These are phyloP conservation scores for Pythium diclinum DNA, from an alignment of 352 stramenopile species.

Conservation along the genomic window DNA sequence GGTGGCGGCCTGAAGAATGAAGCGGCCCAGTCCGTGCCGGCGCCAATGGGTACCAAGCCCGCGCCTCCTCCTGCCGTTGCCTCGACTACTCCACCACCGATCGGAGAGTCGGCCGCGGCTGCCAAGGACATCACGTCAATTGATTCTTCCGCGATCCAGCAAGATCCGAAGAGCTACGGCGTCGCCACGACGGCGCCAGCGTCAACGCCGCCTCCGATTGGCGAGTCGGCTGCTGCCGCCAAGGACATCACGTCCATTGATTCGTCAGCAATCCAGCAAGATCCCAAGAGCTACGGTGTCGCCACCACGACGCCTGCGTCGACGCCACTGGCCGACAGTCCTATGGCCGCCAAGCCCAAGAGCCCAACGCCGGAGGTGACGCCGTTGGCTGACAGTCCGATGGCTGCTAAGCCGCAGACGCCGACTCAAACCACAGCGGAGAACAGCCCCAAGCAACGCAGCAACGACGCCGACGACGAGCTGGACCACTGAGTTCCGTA, in stretches of 20 bases:
- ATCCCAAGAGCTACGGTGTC: conserved; percentile 17
- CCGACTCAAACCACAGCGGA: not conserved
- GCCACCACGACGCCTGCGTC: not conserved
- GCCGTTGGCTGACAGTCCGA: not conserved
- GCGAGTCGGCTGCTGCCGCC: conserved; percentile 17
- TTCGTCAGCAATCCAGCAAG: conserved; percentile 15
- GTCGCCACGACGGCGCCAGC: conserved; percentile 1
- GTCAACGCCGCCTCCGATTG: conserved; percentile 6
- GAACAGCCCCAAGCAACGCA: conserved; percentile 3
- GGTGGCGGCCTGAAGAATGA: not conserved
- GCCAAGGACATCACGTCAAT: conserved; percentile 17
- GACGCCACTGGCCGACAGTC: not conserved
- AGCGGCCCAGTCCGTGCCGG: not conserved
- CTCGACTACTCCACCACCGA: not conserved
- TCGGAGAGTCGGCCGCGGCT: conserved; percentile 20
- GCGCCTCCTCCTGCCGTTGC: not conserved
- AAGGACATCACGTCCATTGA: conserved; percentile 22
- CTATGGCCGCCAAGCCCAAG: conserved; percentile 11
- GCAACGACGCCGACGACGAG: not conserved
- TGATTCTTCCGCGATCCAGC: conserved; percentile 11
- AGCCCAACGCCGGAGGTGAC: not conserved
- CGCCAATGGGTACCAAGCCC: not conserved
- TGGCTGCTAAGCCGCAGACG: not conserved
- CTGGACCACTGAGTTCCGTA: conserved; percentile 1
- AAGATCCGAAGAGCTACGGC: conserved; percentile 8